phyloP scores from a whole-genome alignment of 805 yeast species.

The Scheffersomyces lignosus region DNA sequence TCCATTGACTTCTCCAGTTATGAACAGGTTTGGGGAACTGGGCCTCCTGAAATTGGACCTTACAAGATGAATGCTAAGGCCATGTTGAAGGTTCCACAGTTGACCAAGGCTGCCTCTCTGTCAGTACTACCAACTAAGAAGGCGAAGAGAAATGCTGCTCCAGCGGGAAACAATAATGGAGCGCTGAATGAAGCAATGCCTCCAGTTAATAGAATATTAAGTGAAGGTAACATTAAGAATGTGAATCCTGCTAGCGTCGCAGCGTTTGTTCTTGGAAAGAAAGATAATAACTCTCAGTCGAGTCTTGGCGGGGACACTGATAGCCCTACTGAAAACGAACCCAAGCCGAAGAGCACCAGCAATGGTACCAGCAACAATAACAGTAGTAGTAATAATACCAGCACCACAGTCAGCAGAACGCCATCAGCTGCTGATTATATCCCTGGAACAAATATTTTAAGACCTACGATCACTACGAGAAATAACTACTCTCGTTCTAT shows the following conservation, averaged over 20 bases:
- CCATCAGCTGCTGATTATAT: constrained; percentile 43
- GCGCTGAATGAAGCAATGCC: not conserved
- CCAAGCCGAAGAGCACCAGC: constrained; percentile 22
- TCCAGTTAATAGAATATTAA: constrained; percentile 1
- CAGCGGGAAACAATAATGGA: not conserved
- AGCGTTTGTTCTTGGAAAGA: constrained; percentile 37
- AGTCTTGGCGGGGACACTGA: constrained; percentile 5
- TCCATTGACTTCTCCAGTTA: constrained; percentile 66
- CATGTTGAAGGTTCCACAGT: constrained; percentile 69
- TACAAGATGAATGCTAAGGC: constrained; percentile 75
- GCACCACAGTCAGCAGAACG: constrained; percentile 1
- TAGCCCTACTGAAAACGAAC: constrained; percentile 3
- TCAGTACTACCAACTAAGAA: constrained; percentile 11
- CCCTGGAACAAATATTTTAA: constrained; percentile 59
- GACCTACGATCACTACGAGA: constrained; percentile 48
- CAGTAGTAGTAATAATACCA: constrained; percentile 19
- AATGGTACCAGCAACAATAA: constrained; percentile 25
- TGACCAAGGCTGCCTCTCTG: constrained; percentile 14
- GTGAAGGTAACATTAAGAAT: constrained; percentile 6
- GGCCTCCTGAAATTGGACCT: constrained; percentile 68
- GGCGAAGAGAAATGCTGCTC: constrained; percentile 6
- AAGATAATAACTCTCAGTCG: constrained; percentile 12
- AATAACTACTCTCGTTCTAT: constrained; percentile 22
- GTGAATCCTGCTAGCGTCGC: constrained; percentile 37
- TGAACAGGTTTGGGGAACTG: constrained; percentile 64